These are phyloP conservation scores for Silene latifolia DNA, from an alignment of 148 eudicot genomes.

Conservation along the genomic window DNA sequence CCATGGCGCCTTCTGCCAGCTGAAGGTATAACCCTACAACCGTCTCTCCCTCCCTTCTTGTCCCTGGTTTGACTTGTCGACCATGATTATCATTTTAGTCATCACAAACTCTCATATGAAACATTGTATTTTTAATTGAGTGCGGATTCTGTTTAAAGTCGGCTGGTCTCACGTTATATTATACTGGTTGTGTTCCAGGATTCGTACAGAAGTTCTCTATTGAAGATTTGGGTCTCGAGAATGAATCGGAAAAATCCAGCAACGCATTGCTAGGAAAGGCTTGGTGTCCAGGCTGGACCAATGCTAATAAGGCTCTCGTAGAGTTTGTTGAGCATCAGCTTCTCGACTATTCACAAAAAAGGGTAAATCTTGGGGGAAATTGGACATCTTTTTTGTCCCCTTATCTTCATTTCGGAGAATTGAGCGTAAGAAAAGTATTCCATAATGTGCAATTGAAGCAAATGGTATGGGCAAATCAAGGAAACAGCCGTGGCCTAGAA, in stretches of 20 bases:
- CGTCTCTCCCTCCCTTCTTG: background rate
- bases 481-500: slow-evolving; percentile 48
- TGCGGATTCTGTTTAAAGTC: too few species aligned
- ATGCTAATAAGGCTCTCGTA: slow-evolving; percentile 66
- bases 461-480: slow-evolving; percentile 67
- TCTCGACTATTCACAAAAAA: slow-evolving; percentile 50
- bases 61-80: background rate
- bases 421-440: slow-evolving; percentile 75
- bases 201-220: slow-evolving; percentile 40
- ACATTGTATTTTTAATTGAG: too few species aligned
- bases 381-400: slow-evolving; percentile 90
- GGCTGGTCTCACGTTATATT: too few species aligned
- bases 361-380: slow-evolving; percentile 56
- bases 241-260: slow-evolving; percentile 80
- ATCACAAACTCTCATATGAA: background rate
- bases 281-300: slow-evolving; percentile 93
- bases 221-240: slow-evolving; percentile 77
- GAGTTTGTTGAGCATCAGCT: slow-evolving; percentile 71
- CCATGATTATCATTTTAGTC: background rate
- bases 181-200: slow-evolving; percentile 43
- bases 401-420: slow-evolving; percentile 86
- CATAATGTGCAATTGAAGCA: slow-evolving; percentile 72
- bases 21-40: slow-evolving; percentile 34
- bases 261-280: slow-evolving; percentile 84
- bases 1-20: slow-evolving; percentile 69